These are phyloP conservation scores for Calocybe indica DNA, from an alignment of 768 basidiomycete genomes.

Conservation along the genomic window DNA sequence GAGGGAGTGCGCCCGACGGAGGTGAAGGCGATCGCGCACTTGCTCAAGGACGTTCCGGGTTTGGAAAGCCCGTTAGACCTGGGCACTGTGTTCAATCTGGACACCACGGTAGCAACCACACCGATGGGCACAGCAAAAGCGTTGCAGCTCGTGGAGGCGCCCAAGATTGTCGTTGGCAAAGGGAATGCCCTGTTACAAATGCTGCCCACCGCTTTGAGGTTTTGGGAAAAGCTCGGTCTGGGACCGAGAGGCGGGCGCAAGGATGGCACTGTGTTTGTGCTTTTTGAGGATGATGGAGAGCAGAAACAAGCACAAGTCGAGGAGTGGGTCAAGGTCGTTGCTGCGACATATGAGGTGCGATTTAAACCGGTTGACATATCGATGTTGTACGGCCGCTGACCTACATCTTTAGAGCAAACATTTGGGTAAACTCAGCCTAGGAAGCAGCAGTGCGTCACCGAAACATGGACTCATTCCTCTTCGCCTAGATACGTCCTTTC, in stretches of 20 bases:
- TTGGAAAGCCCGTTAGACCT: constrained; percentile 38
- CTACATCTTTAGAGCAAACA: constrained; percentile 45
- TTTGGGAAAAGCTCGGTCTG: constrained; percentile 84
- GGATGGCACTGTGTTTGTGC: constrained; percentile 59
- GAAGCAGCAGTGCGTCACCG: constrained; percentile 37
- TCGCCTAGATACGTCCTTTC: constrained; percentile 59
- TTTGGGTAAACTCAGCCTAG: constrained; percentile 51
- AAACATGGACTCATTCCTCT: constrained; percentile 57
- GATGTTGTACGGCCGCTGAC: constrained; percentile 5
- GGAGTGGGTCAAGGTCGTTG: constrained; percentile 53
- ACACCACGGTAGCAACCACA: background rate
- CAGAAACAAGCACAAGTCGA: constrained; percentile 44
- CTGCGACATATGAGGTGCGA: constrained; percentile 54
- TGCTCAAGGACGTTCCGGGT: constrained; percentile 33
- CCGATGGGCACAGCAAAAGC: background rate
- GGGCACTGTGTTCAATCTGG: constrained; percentile 32
- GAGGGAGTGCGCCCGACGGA: constrained; percentile 56
- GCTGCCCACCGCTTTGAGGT: constrained; percentile 63
- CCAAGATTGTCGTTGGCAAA: constrained; percentile 62
- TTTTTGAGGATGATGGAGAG: constrained; percentile 58
- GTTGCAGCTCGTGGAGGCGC: constrained; percentile 23
- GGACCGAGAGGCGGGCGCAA: constrained; percentile 67
- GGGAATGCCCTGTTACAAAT: constrained; percentile 65
- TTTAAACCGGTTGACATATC: background rate
- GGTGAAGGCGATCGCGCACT: constrained; percentile 33